Evolutionary conservation across 169 alveolate genomes (phyloP).

Genomic region (Plasmodium berghei): DNA sequence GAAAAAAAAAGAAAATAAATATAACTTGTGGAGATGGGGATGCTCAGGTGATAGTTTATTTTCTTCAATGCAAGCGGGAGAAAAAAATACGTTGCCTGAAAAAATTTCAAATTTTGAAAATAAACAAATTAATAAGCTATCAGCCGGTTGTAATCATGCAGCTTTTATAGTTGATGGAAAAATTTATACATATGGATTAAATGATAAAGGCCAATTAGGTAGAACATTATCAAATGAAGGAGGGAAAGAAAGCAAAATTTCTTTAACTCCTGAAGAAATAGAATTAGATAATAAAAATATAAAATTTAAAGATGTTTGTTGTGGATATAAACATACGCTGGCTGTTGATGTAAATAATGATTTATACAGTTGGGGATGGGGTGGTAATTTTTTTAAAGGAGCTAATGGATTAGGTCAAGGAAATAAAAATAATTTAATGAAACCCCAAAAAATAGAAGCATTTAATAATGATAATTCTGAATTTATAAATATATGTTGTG

Average conservation of each 20-base stretch:
- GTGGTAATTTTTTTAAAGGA: conserved; percentile 79
- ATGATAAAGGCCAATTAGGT: conserved; percentile 68
- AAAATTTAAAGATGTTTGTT: conserved; percentile 77
- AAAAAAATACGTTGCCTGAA: conserved; percentile 45
- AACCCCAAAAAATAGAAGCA: conserved; percentile 41
- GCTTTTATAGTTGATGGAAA: conserved; percentile 67
- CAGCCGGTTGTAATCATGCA: conserved; percentile 69
- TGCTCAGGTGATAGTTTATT: conserved; percentile 66
- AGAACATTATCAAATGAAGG: conserved; percentile 24
- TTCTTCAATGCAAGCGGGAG: conserved; percentile 64
- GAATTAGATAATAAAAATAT: conserved; percentile 44
- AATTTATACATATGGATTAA: conserved; percentile 63
- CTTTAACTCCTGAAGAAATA: conserved; percentile 74
- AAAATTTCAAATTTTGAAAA: conserved; percentile 47
- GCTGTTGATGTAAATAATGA: conserved; percentile 80
- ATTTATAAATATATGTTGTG: conserved; percentile 80
- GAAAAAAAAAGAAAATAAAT: conserved; percentile 20
- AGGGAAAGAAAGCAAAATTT: conserved; percentile 11
- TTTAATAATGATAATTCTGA: conserved; percentile 67
- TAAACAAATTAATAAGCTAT: conserved; percentile 44
- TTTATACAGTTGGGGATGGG: conserved; percentile 87
- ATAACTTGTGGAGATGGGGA: conserved; percentile 74
- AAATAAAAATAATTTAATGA: conserved; percentile 43
- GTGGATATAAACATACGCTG: conserved; percentile 83
- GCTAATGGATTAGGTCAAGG: conserved; percentile 73